Conservation (phyloP, 805 yeast genomes). For the Metschnikowia gelsemii region DNA sequence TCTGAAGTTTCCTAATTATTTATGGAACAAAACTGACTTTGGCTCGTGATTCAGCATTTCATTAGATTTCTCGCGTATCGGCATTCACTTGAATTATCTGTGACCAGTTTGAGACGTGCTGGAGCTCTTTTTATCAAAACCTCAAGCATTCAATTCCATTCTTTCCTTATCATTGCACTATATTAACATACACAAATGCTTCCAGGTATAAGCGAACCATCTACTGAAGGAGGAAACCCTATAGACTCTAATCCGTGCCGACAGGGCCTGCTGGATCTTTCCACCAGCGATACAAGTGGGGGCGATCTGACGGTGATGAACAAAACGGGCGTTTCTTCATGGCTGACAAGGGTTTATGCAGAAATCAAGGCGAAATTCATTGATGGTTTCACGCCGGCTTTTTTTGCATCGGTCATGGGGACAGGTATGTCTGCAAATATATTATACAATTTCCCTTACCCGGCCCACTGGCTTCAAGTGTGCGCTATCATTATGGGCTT, state of each 20-base stretch:
- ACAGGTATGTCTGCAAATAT: conserved; percentile 69
- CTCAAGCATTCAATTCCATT: no score
- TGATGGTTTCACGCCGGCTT: conserved; percentile 44
- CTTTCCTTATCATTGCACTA: no score
- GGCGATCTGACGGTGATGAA: conserved; percentile 9
- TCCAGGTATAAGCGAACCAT: conserved; percentile 3
- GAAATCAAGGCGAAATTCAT: conserved; percentile 18
- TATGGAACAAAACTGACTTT: no score
- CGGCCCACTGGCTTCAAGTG: conserved; percentile 54
- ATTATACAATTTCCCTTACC: conserved; percentile 65
- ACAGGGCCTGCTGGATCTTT: background rate
- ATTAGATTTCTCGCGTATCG: no score
- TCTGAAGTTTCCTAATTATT: background rate
- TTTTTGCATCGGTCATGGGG: conserved; percentile 83
- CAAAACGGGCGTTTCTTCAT: conserved; percentile 4
- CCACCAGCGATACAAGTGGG: conserved; percentile 4
- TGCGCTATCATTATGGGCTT: conserved; percentile 66
- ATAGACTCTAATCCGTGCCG: background rate
- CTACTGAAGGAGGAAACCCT: conserved; percentile 4
- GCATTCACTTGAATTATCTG: no score
- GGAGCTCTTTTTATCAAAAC: no score
- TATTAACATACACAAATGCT: no score
- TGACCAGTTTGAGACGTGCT: no score
- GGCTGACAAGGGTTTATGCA: conserved; percentile 4
- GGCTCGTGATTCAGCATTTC: no score